These are phyloP conservation scores for Beauveria caledonica DNA, from an alignment of 2,329 filamentous ascomycete genomes.

Conservation along the genomic window DNA sequence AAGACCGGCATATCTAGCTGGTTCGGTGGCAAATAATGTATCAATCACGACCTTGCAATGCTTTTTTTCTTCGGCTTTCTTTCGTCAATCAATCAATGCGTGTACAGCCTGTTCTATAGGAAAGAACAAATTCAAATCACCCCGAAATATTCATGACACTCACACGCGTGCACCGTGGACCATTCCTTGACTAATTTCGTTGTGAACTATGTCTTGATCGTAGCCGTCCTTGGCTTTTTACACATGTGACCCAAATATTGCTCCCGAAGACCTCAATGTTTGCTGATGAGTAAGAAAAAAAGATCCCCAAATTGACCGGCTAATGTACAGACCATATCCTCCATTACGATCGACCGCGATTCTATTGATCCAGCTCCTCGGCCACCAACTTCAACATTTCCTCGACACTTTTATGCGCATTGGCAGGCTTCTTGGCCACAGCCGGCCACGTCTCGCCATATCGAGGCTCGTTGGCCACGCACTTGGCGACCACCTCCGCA, in stretches of 20 bases:
- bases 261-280: neutral
- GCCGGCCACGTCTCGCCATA: slow-evolving; percentile 90
- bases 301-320: neutral
- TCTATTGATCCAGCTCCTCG: slow-evolving; percentile 29
- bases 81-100: neutral
- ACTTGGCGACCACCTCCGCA: slow-evolving; percentile 74
- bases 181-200: neutral
- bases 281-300: neutral
- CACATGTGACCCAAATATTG: neutral
- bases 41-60: neutral
- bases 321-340: neutral
- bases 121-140: neutral
- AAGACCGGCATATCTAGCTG: slow-evolving; percentile 79
- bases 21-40: slow-evolving; percentile 56
- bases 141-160: neutral
- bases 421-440: slow-evolving; percentile 77
- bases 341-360: neutral
- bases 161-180: neutral
- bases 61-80: neutral
- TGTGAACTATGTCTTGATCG: neutral
- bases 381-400: slow-evolving; percentile 78
- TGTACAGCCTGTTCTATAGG: slow-evolving; percentile 1
- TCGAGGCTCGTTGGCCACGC: slow-evolving; percentile 72
- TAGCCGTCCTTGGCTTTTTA: neutral
- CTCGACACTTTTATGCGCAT: slow-evolving; percentile 65